A percentile compares a stretch with the other conserved stretches of the same genome.
Conservation (phyloP, 305 asterid genomes). For the Andrographis paniculata region DNA sequence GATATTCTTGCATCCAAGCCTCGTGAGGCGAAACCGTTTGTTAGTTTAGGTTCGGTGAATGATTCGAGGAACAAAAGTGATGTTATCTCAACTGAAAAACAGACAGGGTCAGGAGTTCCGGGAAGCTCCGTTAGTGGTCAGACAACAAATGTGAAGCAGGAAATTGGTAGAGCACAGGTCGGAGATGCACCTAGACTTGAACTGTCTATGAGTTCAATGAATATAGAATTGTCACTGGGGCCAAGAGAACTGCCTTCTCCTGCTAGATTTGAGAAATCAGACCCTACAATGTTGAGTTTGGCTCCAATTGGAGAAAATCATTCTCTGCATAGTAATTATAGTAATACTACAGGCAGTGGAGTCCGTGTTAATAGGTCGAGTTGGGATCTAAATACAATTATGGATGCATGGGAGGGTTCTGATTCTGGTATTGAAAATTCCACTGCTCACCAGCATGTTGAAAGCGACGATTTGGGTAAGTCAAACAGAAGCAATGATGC, state of each 20-base stretch:
- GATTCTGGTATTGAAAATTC: slow-evolving; percentile 25
- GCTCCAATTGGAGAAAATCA: slow-evolving; percentile 29
- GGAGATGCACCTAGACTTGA: slow-evolving; percentile 27
- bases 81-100: slow-evolving; percentile 22
- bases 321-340: slow-evolving; percentile 19
- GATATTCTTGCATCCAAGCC: slow-evolving; percentile 25
- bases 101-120: slow-evolving; percentile 19
- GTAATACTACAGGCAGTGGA: slow-evolving; percentile 16
- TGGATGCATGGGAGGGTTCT: slow-evolving; percentile 81
- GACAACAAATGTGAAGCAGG: slow-evolving; percentile 31
- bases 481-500: slow-evolving; percentile 13
- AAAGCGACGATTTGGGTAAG: slow-evolving; percentile 22
- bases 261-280: slow-evolving; percentile 28
- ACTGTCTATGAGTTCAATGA: slow-evolving; percentile 28
- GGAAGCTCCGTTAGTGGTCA: slow-evolving; percentile 8
- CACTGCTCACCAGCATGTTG: slow-evolving; percentile 21
- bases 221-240: slow-evolving; percentile 36
- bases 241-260: slow-evolving; percentile 26
- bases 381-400: slow-evolving; percentile 87
- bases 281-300: slow-evolving; percentile 45
- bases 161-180: slow-evolving; percentile 26
- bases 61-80: slow-evolving; percentile 23
- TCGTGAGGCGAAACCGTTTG: slow-evolving; percentile 21
- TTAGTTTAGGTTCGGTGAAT: slow-evolving; percentile 22
- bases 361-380: slow-evolving; percentile 43